These are phyloP conservation scores for Boletales sp. DNA, from an alignment of 768 basidiomycete genomes.

Conservation along the genomic window DNA sequence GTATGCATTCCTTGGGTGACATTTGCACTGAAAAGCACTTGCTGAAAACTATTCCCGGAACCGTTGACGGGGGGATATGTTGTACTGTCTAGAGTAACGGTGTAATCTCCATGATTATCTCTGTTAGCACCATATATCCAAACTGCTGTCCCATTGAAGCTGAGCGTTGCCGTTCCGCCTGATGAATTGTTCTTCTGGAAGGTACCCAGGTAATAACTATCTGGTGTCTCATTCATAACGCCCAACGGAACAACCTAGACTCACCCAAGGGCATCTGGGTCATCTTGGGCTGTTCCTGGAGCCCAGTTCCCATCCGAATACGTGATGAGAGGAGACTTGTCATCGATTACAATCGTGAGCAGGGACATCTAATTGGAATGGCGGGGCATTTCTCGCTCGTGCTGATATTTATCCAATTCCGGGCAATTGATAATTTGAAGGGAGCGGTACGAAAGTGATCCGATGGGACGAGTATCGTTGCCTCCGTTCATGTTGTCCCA, in stretches of 20 bases:
- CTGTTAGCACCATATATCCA: constrained; percentile 51
- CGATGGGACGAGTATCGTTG: no score
- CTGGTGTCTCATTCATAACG: no score
- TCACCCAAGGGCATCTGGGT: background rate
- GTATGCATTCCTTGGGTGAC: constrained; percentile 36
- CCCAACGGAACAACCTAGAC: background rate
- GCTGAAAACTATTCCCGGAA: constrained; percentile 31
- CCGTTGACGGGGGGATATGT: constrained; percentile 31
- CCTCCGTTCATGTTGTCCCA: no score
- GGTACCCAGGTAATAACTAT: constrained; percentile 37
- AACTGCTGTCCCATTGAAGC: constrained; percentile 48
- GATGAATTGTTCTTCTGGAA: constrained; percentile 37
- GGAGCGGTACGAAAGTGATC: no score
- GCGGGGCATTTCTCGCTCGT: no score
- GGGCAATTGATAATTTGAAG: no score
- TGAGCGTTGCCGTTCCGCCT: constrained; percentile 35
- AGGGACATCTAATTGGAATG: constrained; percentile 16
- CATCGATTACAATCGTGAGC: constrained; percentile 25
- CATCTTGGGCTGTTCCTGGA: constrained; percentile 10
- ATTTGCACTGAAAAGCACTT: constrained; percentile 33
- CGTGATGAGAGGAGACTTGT: constrained; percentile 31
- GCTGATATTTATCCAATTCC: no score
- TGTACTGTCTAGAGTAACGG: constrained; percentile 39
- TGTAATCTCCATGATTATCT: constrained; percentile 43
- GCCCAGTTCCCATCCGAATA: constrained; percentile 24